Evolutionary conservation across 1,284 basidiomycete genomes (phyloP), one percentile per base, ranked within the genome.

Genomic region (Singerocomus rubriflavus): DNA sequence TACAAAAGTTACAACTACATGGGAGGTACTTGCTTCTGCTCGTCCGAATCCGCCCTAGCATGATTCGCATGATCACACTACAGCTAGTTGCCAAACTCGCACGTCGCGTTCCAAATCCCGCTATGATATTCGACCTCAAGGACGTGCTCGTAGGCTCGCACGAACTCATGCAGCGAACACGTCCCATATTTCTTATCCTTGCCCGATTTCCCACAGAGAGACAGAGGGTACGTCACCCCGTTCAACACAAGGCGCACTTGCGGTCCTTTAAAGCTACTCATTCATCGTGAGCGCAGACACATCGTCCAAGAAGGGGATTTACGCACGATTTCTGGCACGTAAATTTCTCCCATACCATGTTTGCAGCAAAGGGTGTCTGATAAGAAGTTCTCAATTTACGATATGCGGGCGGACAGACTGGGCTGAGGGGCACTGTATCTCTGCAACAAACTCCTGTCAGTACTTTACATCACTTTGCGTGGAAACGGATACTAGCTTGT

Each of bases 281-380:
- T 21, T 32, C 25, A 9, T 21, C 26, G 29, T 59, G 30, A 56
- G 53, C 11, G 5, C 0, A 12, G 29, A 33, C 5, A 6, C 8
- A n/a, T 8, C 13, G 1, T 17, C 17, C 9, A 4, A 30, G 9
- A 4, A 26, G 5, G 13, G 13, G 7, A 3, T 36, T 16, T 7
- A 58, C 68, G 14, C 44, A 73, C 61, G 69, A 71, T n/a, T 56
- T 57, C 16, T 59, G 32, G 62, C 76, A 80, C 5, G 61, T 63
- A 56, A 77, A 73, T 55, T 65, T 72, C 59, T 78, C 74, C 73
- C 74, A 79, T 44, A 73, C 57, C 74, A 77, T 77, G 48, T 68
- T 69, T 25, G 74, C 73, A 6, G 59, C 73, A 47, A 78, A 77
- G 13, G 74, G 76, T 13, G 75, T 66, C 55, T 77, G 74, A 7